These are phyloP conservation scores for Paxillus ammoniavirescens DNA, from an alignment of 768 basidiomycete species.

Conservation along the genomic window DNA sequence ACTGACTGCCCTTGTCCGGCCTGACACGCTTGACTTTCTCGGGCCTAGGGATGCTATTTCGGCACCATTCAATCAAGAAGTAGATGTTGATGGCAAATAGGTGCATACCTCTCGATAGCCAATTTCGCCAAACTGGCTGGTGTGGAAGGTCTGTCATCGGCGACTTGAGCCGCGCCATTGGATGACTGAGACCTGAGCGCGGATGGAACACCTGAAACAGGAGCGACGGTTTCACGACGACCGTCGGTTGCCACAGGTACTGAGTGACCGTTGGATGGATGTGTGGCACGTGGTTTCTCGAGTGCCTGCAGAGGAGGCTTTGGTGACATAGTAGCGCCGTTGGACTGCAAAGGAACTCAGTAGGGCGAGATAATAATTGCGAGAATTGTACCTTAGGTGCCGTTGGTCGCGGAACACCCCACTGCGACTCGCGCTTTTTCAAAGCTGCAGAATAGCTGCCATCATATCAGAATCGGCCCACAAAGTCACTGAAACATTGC, in stretches of 20 bases:
- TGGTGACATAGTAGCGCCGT: conserved; percentile 27
- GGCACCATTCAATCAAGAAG: conserved; percentile 6
- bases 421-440: conserved; percentile 68
- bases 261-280: conserved; percentile 41
- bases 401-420: conserved; percentile 36
- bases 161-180: conserved; percentile 24
- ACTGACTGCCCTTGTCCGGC: conserved; percentile 36
- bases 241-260: conserved; percentile 31
- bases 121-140: conserved; percentile 46
- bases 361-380: background rate
- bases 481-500: conserved; percentile 23
- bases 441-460: conserved; percentile 69
- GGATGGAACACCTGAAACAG: conserved; percentile 32
- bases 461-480: conserved; percentile 6
- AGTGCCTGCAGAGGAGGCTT: conserved; percentile 34
- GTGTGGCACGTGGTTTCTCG: conserved; percentile 29
- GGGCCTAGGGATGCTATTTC: conserved; percentile 66
- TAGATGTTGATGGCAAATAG: background rate
- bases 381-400: conserved; percentile 32
- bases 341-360: conserved; percentile 17
- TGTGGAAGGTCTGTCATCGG: conserved; percentile 32
- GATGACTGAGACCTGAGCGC: conserved; percentile 57
- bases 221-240: conserved; percentile 33
- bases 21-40: conserved; percentile 69
- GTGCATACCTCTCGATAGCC: conserved; percentile 62